Evolutionary conservation across 108 stramenopile genomes (phyloP).

Genomic region (Cyclotella kingstonii): DNA sequence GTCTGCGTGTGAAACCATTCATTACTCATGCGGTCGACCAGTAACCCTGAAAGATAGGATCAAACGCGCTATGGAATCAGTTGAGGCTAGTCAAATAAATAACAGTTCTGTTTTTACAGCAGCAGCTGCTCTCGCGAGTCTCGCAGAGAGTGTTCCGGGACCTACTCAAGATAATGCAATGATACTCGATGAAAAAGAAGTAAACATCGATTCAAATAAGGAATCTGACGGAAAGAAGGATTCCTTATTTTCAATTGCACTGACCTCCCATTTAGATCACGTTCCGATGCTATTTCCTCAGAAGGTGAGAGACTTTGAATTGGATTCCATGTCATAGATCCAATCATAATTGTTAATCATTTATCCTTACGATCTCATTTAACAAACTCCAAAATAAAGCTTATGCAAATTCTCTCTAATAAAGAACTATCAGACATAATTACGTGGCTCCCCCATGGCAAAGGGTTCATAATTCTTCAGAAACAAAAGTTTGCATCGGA

Average conservation of each 20-base stretch:
- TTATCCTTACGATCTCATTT: neutral
- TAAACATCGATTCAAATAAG: neutral
- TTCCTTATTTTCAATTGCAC: neutral
- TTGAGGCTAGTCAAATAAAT: neutral
- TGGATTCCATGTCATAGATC: neutral
- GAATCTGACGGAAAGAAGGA: neutral
- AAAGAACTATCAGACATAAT: constrained; percentile 50
- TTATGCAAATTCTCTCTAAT: constrained; percentile 59
- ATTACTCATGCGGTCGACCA: neutral
- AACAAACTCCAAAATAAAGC: constrained; percentile 15
- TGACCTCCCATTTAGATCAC: neutral
- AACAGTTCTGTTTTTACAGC: constrained; percentile 27
- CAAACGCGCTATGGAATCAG: constrained; percentile 11
- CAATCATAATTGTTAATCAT: neutral
- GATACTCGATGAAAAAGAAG: neutral
- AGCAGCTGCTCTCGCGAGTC: constrained; percentile 34
- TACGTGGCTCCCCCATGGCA: constrained; percentile 65
- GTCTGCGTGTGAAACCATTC: too few relatives aligned
- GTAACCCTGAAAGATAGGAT: constrained; percentile 13
- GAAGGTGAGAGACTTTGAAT: constrained; percentile 8
- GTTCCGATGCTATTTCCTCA: constrained; percentile 24
- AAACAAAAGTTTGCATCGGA: constrained; percentile 55
- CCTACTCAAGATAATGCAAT: neutral
- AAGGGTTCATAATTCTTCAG: constrained; percentile 57
- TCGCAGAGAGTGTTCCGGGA: constrained; percentile 2